Conservation (phyloP, 257 asterid species). For the Gentiana straminea region DNA sequence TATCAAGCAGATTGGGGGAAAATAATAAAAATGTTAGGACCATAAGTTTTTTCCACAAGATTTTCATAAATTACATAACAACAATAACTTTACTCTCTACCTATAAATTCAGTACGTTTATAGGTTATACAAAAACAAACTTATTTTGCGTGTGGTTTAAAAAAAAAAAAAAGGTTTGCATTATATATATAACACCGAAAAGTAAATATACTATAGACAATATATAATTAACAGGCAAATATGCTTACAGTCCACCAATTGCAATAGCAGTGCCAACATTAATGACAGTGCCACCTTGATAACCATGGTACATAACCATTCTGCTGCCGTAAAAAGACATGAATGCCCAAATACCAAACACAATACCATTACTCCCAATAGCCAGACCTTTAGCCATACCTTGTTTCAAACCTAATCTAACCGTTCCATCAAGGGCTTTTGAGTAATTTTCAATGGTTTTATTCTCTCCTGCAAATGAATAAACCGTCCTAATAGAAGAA, state of each 20-base stretch:
- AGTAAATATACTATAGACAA: too few relatives aligned
- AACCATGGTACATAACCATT: conserved; percentile 72
- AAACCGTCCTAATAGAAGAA: conserved; percentile 76
- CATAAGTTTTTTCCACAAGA: too few relatives aligned
- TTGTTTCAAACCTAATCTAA: conserved; percentile 56
- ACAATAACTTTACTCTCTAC: too few relatives aligned
- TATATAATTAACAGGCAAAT: neutral
- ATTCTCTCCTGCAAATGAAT: conserved; percentile 73
- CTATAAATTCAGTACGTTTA: too few relatives aligned
- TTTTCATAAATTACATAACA: too few relatives aligned
- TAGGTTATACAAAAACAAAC: too few relatives aligned
- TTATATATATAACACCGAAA: too few relatives aligned
- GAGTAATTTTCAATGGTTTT: conserved; percentile 43
- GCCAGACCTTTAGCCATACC: conserved; percentile 95
- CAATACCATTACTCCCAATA: conserved; percentile 71
- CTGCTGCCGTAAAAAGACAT: conserved; percentile 77
- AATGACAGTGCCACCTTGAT: conserved; percentile 73
- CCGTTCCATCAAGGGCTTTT: conserved; percentile 61
- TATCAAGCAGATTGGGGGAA: too few relatives aligned
- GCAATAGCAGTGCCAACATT: conserved; percentile 81
- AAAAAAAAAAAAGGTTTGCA: too few relatives aligned
- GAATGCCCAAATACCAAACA: conserved; percentile 82
- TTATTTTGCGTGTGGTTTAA: too few relatives aligned
- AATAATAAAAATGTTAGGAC: too few relatives aligned
- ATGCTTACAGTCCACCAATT: conserved; percentile 77